A percentile compares a stretch with the other conserved stretches of the same genome.
Evolutionary conservation across 2,329 filamentous ascomycete genomes (phyloP).

Genomic region (Fulvia fulva): DNA sequence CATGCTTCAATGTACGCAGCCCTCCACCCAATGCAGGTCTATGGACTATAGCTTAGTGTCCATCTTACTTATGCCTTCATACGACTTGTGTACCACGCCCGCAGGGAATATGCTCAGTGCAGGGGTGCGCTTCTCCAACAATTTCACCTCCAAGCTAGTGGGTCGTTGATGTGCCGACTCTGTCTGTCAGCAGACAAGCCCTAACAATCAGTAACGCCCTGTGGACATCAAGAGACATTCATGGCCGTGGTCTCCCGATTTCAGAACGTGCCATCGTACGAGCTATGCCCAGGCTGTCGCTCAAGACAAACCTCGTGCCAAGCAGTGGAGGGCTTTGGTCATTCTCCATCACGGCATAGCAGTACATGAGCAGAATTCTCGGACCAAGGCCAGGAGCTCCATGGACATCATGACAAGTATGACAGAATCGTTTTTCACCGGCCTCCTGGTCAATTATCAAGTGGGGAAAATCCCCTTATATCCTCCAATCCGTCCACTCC

Average conservation of each 20-base stretch:
- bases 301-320: slow-evolving; percentile 17
- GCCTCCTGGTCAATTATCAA: background rate
- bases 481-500: no score
- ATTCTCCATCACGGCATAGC: slow-evolving; percentile 22
- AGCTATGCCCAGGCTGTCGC: no score
- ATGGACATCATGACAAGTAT: slow-evolving; percentile 27
- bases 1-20: background rate
- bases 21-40: no score
- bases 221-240: background rate
- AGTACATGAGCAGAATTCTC: slow-evolving; percentile 20
- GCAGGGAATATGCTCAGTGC: no score
- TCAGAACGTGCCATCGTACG: no score
- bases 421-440: slow-evolving; percentile 12
- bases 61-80: no score
- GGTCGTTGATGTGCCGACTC: no score
- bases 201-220: no score
- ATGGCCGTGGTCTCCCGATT: background rate
- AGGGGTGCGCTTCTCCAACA: no score
- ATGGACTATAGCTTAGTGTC: background rate
- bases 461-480: no score
- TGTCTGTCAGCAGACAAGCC: background rate
- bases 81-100: no score
- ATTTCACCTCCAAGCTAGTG: no score
- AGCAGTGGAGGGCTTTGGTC: slow-evolving; percentile 24
- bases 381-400: slow-evolving; percentile 15